These are phyloP conservation scores for Colletotrichum sp. DNA, from an alignment of 2,329 filamentous ascomycete genomes.

Conservation along the genomic window DNA sequence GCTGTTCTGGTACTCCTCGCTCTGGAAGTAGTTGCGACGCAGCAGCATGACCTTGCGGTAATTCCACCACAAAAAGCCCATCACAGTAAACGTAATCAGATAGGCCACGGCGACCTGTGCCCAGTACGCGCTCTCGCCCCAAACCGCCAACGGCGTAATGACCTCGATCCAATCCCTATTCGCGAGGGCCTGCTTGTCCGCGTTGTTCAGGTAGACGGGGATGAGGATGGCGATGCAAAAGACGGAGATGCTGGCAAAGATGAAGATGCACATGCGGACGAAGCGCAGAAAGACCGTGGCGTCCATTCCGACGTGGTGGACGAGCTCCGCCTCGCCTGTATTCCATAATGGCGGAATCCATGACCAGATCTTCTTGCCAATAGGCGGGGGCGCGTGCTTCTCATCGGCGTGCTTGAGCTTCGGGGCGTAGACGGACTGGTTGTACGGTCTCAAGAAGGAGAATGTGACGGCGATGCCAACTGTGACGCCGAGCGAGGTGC, in stretches of 20 bases:
- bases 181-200: conserved; percentile 33
- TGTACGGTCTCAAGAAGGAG: conserved; percentile 88
- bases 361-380: conserved; percentile 86
- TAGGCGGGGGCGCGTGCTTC: conserved; percentile 83
- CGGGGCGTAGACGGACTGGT: conserved; percentile 91
- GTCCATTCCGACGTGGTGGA: conserved; percentile 88
- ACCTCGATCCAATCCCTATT: conserved; percentile 55
- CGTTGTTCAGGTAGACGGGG: conserved; percentile 74
- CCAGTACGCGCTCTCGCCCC: conserved; percentile 57
- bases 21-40: conserved; percentile 82
- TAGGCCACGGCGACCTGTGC: conserved; percentile 64
- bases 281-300: conserved; percentile 91
- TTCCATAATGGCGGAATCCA: conserved; percentile 83
- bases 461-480: conserved; percentile 78
- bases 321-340: conserved; percentile 77
- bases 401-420: conserved; percentile 92
- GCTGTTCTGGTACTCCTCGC: conserved; percentile 85
- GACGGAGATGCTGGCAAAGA: conserved; percentile 76
- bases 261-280: conserved; percentile 88
- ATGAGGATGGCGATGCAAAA: conserved; percentile 80
- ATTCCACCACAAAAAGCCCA: conserved; percentile 87
- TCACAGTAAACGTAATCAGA: conserved; percentile 76
- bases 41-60: conserved; percentile 76
- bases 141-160: conserved; percentile 65
- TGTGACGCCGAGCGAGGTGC: conserved; percentile 79